A percentile compares a stretch with the other conserved stretches of the same genome.
phyloP scores from a whole-genome alignment of 768 basidiomycete genomes.

The Candolleomyces aberdarensis region DNA sequence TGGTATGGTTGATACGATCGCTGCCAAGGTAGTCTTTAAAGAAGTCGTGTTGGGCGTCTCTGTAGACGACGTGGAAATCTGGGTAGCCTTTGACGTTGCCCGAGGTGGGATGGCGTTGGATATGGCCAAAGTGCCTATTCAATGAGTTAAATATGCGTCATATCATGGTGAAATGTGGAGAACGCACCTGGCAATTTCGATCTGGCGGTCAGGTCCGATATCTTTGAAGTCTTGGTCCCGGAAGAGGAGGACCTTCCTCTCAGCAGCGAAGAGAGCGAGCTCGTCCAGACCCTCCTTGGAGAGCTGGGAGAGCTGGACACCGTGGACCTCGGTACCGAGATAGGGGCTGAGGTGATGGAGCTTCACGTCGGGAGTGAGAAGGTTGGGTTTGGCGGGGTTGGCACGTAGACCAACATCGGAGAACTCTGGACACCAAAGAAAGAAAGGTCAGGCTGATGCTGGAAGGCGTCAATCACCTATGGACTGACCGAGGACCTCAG shows the following conservation, averaged over 20 bases:
- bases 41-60: constrained; percentile 39
- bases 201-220: constrained; percentile 44
- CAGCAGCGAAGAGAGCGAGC: constrained; percentile 46
- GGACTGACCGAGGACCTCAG: constrained; percentile 41
- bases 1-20: constrained; percentile 35
- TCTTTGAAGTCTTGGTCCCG: constrained; percentile 62
- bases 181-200: constrained; percentile 47
- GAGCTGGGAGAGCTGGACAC: constrained; percentile 52
- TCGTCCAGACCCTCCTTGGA: constrained; percentile 50
- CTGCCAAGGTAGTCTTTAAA: constrained; percentile 41
- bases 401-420: constrained; percentile 46
- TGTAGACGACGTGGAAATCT: constrained; percentile 57
- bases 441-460: constrained; percentile 44
- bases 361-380: constrained; percentile 37
- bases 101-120: constrained; percentile 42
- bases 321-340: constrained; percentile 47
- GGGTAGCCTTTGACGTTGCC: constrained; percentile 53
- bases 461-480: constrained; percentile 36
- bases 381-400: constrained; percentile 47
- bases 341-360: constrained; percentile 43
- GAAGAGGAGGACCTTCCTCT: constrained; percentile 52
- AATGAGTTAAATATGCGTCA: no score
- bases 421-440: constrained; percentile 26
- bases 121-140: constrained; percentile 17
- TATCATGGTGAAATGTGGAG: no score